Evolutionary conservation across 768 basidiomycete genomes (phyloP).

Genomic region (Pisolithus albus): DNA sequence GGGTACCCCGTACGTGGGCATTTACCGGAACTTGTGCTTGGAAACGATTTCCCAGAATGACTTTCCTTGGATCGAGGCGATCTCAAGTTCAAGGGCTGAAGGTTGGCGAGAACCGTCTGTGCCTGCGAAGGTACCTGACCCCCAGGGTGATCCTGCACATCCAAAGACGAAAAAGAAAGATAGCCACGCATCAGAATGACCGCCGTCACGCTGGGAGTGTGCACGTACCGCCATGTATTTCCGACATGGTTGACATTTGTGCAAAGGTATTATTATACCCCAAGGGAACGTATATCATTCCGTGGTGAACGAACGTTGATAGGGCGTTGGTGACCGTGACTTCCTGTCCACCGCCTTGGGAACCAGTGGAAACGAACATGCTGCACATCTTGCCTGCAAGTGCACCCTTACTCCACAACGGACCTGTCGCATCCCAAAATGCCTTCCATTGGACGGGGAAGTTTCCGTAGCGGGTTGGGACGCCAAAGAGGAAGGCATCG

Average conservation of each 20-base stretch:
- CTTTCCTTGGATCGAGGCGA: too few species aligned
- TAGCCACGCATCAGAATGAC: neutral
- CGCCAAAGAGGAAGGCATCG: conserved; percentile 39
- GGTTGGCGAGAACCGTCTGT: conserved; percentile 56
- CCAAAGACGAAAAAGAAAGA: neutral
- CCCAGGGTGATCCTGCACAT: conserved; percentile 66
- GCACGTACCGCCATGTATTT: conserved; percentile 41
- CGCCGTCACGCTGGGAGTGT: neutral
- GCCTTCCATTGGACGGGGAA: conserved; percentile 25
- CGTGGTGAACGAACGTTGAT: conserved; percentile 50
- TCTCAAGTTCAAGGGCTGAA: conserved; percentile 18
- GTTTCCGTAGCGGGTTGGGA: conserved; percentile 39
- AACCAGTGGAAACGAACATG: conserved; percentile 40
- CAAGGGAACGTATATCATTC: conserved; percentile 46
- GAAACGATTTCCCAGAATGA: too few species aligned
- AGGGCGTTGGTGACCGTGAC: conserved; percentile 31
- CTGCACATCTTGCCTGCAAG: conserved; percentile 42
- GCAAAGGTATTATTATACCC: conserved; percentile 41
- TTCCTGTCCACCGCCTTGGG: conserved; percentile 45
- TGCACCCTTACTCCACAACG: conserved; percentile 36
- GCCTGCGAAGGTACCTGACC: conserved; percentile 63
- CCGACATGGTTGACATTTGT: conserved; percentile 33
- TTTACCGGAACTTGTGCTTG: too few species aligned
- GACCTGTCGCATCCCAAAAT: conserved; percentile 47
- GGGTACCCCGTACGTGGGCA: too few species aligned